Base-by-base conservation (phyloP, 768 basidiomycete genomes). In the Strobilomyces echinocephalus region DNA sequence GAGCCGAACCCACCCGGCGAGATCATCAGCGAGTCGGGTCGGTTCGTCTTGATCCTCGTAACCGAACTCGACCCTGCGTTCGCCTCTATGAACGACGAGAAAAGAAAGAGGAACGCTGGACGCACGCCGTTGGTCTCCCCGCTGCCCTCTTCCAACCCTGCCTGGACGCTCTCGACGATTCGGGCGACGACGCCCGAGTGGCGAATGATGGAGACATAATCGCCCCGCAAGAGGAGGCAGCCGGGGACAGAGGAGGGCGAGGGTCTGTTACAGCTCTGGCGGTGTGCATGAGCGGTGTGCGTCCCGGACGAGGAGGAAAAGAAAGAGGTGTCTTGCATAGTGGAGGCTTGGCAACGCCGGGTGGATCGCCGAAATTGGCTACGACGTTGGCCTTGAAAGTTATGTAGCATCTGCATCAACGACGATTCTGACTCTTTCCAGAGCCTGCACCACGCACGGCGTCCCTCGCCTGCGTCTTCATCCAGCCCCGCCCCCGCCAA, bases 401-500 rank as follows among this genome's bases (percentile, higher is more conserved):
- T 42, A 42, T n/a, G n/a, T n/a, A n/a, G n/a, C 42, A 28, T 28
- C 15, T 12, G 4, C 14, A 30, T 46, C 45, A 46, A n/a, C 45
- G 45, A 35, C 45, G 45, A 35, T 46, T 46, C 33, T 33, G 45
- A 35, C 79, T 88, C 60, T 81, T 76, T 8, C 74, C 78, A 28
- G 61, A 60, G 12, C 72, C 71, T 5, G 68, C 69, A 30, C 70
- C 71, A 30, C 24, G 30, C 26, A 62, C 62, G 14, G 50, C 63
- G 53, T 66, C 50, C 71, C 76, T 77, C n/a, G 73, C 83, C 24
- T 79, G 78, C 55, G 72, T 73, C 60, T 76, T 76, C 79, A 91
- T 94, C 89, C 48, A 94, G 68, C 0, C 91, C 92, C 0, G 93
- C 91, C 60, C 91, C 90, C 9, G 79, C 81, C 47, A 92, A 68